These are phyloP conservation scores for Yarrowia sp. DNA, from an alignment of 805 yeast species.

Conservation along the genomic window DNA sequence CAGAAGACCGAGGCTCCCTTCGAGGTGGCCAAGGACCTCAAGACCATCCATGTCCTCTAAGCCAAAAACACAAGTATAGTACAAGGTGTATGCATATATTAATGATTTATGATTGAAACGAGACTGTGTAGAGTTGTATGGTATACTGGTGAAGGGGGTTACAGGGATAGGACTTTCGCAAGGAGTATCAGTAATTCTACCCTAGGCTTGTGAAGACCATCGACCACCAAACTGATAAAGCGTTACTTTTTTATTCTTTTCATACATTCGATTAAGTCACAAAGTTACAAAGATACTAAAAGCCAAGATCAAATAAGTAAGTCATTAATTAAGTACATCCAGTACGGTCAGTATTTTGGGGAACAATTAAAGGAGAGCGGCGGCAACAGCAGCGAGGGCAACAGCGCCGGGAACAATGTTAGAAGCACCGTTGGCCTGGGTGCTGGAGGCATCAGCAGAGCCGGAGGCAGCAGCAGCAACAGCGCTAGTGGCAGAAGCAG, in stretches of 20 bases:
- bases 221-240: too few species aligned
- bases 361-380: neutral
- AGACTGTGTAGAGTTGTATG: too few species aligned
- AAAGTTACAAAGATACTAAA: too few species aligned
- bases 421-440: conserved; percentile 24
- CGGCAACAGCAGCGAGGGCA: conserved; percentile 19
- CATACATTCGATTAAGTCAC: too few species aligned
- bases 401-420: conserved; percentile 4
- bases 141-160: too few species aligned
- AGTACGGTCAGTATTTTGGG: neutral
- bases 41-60: conserved; percentile 19
- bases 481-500: neutral
- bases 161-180: too few species aligned
- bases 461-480: neutral
- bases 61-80: neutral
- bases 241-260: too few species aligned
- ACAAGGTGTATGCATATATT: conserved; percentile 2
- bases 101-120: neutral
- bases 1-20: conserved; percentile 45
- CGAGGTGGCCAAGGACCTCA: conserved; percentile 33
- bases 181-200: too few species aligned
- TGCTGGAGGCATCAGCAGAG: neutral
- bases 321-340: neutral
- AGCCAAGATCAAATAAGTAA: too few species aligned
- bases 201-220: too few species aligned